Conservation (phyloP, 371 early-diverging fungal species). For the Vairimorpha apis region DNA sequence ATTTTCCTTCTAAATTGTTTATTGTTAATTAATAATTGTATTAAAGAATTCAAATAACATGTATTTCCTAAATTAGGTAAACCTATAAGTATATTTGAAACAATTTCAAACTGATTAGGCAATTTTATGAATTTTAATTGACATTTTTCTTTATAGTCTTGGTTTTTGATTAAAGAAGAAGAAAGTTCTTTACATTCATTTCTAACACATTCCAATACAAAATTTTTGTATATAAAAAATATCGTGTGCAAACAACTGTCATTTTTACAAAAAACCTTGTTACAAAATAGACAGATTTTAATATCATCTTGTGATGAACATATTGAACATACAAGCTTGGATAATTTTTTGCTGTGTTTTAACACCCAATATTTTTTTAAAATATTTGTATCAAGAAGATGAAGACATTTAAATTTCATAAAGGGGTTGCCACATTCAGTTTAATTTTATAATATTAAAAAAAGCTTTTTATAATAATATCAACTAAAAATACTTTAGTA, state of each 20-base stretch:
- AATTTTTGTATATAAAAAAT: background rate
- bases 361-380: too few relatives aligned
- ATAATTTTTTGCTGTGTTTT: background rate
- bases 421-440: too few relatives aligned
- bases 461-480: too few relatives aligned
- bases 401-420: too few relatives aligned
- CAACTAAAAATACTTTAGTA: too few relatives aligned
- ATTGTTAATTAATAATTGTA: slow-evolving; percentile 37
- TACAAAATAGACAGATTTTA: background rate
- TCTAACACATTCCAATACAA: background rate
- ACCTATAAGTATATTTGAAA: slow-evolving; percentile 16
- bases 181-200: too few relatives aligned
- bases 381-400: too few relatives aligned
- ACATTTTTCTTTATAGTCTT: too few relatives aligned
- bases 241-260: background rate
- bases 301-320: background rate
- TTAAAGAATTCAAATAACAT: slow-evolving; percentile 43
- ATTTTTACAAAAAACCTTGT: background rate
- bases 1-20: slow-evolving; percentile 13
- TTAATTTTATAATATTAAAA: too few relatives aligned
- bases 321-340: background rate
- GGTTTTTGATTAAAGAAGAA: too few relatives aligned
- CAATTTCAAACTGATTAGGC: background rate
- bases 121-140: too few relatives aligned
- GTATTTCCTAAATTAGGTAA: slow-evolving; percentile 52